Conservation (phyloP, 1,284 basidiomycete species). For the Microbotryum scabiosae region DNA sequence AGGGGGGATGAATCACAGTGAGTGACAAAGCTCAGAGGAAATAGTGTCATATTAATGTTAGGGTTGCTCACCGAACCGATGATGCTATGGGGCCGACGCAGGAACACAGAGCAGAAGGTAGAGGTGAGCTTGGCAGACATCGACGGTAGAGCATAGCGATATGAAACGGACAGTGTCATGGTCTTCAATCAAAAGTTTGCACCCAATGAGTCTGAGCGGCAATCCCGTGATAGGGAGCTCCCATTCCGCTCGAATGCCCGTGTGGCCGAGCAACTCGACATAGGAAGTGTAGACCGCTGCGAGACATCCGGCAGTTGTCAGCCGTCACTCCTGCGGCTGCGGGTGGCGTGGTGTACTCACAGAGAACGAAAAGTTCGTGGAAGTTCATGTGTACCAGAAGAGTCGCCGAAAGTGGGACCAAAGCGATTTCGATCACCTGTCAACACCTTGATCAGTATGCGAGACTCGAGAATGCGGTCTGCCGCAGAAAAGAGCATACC, state of each 20-base stretch:
- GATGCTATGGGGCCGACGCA: no score
- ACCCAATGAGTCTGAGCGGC: background rate
- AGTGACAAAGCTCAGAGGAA: no score
- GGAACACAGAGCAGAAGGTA: no score
- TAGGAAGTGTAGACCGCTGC: background rate
- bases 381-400: constrained; percentile 3
- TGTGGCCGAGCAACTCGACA: constrained; percentile 8
- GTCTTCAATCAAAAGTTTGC: constrained; percentile 7
- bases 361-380: constrained; percentile 3
- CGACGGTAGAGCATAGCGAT: no score
- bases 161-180: background rate
- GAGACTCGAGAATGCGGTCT: background rate
- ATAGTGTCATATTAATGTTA: no score
- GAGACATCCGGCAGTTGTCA: no score
- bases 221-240: constrained; percentile 2
- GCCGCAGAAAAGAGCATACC: no score
- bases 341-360: background rate
- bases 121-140: no score
- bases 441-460: background rate
- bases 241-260: constrained; percentile 4
- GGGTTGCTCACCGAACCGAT: no score
- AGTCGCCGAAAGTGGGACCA: constrained; percentile 2
- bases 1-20: no score
- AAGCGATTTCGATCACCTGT: constrained; percentile 3
- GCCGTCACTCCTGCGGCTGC: no score